Evolutionary conservation across 768 basidiomycete genomes (phyloP), one percentile per base, ranked within the genome.

Genomic region (Leccinellum rugosiceps): DNA sequence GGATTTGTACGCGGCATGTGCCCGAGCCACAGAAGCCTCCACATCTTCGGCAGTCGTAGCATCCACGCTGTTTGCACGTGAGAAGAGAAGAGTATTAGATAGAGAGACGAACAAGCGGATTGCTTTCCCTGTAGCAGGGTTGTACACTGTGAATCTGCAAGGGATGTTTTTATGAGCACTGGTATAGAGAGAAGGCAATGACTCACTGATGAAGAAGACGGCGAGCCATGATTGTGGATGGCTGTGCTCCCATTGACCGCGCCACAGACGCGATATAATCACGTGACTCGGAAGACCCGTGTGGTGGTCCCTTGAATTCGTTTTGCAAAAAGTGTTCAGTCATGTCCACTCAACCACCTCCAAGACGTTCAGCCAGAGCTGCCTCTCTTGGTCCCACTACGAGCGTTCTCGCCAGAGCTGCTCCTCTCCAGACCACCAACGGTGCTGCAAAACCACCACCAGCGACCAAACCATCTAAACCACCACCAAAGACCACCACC

Each of bases 101-200:
- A 34, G 87, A 67, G 14, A 74, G 17, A 74, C 82, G 58, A 67
- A 87, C 88, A 72, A 78, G 75, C 76, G 83, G 32, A 90, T 66
- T 13, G 74, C 65, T 53, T 85, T 74, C 30, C 86, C 84, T 1
- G 80, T 89, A 3, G 90, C 88, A 11, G 90, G 90, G 68, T 90
- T 90, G 45, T 67, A 66, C 8, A 92, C 81, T 15, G 25, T 25
- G 25, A 25, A 25, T 25, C 25, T 25, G 25, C 25, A 25, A 25
- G 15, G 30, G 10, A 31, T 11, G 30, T 28, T 30, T 30, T 30
- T 31, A 31, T 11, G 30, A 5, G 30, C 30, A 31, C 25, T 25
- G 25, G 25, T 25, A 25, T 3, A 25, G 25, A 25, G 25, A 25
- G 4, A 25, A n/a, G n/a, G n/a, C 25, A 25, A 25, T 3, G 25